Percentiles rank a stretch among this genome's conserved stretches.
Evolutionary conservation across 768 basidiomycete genomes (phyloP).

Genomic region (Psilocybe cubensis): DNA sequence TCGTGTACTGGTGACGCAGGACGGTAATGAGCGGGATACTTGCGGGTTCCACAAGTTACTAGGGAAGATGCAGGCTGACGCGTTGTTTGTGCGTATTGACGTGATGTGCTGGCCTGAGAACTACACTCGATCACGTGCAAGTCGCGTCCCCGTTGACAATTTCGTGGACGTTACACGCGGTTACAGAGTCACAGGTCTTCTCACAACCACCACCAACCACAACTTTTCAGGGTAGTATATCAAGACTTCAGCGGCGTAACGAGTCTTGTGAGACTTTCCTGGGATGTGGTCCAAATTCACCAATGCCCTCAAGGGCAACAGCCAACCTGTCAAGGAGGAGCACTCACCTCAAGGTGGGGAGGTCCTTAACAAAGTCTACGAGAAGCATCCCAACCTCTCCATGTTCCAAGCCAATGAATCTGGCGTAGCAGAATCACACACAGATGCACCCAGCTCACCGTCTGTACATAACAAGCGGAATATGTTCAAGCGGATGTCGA

Average conservation of each 20-base stretch:
- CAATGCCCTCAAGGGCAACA: slow-evolving; percentile 52
- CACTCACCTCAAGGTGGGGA: slow-evolving; percentile 31
- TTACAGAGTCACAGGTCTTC: slow-evolving; percentile 20
- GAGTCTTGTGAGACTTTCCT: slow-evolving; percentile 2
- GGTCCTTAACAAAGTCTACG: slow-evolving; percentile 54
- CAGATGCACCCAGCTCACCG: slow-evolving; percentile 53
- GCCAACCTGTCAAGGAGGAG: slow-evolving; percentile 33
- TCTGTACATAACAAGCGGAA: slow-evolving; percentile 47
- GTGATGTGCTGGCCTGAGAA: neutral
- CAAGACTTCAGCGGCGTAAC: slow-evolving; percentile 6
- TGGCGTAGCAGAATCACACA: slow-evolving; percentile 24
- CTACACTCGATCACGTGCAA: slow-evolving; percentile 27
- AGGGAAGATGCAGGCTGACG: neutral
- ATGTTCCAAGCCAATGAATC: slow-evolving; percentile 49
- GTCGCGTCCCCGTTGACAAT: slow-evolving; percentile 25
- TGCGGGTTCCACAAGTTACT: no score
- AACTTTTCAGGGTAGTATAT: neutral
- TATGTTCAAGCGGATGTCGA: slow-evolving; percentile 61
- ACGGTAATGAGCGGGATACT: no score
- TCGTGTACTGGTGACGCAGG: no score
- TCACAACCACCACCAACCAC: slow-evolving; percentile 23
- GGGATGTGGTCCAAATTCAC: slow-evolving; percentile 65
- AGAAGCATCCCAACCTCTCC: slow-evolving; percentile 67
- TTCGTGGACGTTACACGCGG: slow-evolving; percentile 20
- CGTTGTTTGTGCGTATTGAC: slow-evolving; percentile 12